Percentiles rank a stretch among this genome's conserved stretches.
Evolutionary conservation across 2,329 filamentous ascomycete genomes (phyloP).

Genomic region (Ophiostoma tasmaniense): DNA sequence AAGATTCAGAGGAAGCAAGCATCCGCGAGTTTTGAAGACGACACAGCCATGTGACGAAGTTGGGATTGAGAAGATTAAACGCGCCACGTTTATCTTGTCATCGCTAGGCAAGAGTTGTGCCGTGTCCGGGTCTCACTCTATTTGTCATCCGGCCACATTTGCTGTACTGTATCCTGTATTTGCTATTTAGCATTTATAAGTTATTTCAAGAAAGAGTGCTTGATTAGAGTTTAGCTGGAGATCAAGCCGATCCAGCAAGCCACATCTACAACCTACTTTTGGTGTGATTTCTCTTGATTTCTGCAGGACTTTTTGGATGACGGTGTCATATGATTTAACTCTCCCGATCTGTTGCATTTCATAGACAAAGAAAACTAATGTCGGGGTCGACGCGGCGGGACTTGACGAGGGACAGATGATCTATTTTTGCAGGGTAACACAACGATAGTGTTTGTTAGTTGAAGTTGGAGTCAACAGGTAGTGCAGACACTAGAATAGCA

Average conservation of each 20-base stretch:
- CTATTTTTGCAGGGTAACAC: background rate
- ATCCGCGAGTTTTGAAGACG: background rate
- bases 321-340: background rate
- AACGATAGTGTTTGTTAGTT: background rate
- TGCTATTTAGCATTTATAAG: background rate
- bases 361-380: background rate
- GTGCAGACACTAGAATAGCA: too few relatives aligned
- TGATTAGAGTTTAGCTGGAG: background rate
- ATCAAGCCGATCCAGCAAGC: conserved; percentile 1
- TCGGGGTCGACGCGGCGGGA: background rate
- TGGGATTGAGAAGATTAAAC: background rate
- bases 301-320: background rate
- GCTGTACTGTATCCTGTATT: background rate
- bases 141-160: background rate
- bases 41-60: background rate
- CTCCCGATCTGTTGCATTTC: background rate
- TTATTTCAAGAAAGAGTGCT: background rate
- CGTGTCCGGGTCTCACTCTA: background rate
- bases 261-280: background rate
- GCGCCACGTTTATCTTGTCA: background rate
- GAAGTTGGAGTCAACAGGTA: too few relatives aligned
- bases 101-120: background rate
- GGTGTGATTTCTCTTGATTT: background rate
- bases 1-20: background rate
- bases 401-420: background rate